A percentile compares a stretch with the other conserved stretches of the same genome.
phyloP scores from a whole-genome alignment of 192 early-diverging fungal genomes.

The Chytriomyces sp. region DNA sequence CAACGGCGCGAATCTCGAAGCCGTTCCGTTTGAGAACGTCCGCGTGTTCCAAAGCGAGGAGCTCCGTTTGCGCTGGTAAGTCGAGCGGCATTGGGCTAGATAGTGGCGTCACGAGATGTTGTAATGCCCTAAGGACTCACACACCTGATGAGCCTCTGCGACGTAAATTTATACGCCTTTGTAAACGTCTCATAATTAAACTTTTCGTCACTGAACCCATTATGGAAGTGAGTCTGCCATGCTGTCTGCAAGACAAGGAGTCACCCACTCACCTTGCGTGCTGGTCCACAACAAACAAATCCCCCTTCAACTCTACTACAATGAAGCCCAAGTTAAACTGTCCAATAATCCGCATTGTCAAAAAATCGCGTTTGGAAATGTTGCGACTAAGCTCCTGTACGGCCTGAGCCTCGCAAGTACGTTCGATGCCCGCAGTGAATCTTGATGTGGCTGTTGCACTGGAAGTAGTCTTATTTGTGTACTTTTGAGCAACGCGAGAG shows the following conservation, averaged over 20 bases:
- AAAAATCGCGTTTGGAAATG: constrained; percentile 81
- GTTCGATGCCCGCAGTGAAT: constrained; percentile 9
- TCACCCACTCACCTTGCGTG: constrained; percentile 71
- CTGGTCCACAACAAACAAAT: constrained; percentile 96
- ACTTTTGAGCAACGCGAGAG: background rate
- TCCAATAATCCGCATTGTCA: constrained; percentile 81
- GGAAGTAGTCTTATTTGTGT: background rate
- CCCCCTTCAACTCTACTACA: constrained; percentile 62
- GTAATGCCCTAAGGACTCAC: constrained; percentile 12
- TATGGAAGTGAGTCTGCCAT: constrained; percentile 10
- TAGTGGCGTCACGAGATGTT: background rate
- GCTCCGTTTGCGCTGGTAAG: constrained; percentile 78
- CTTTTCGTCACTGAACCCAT: constrained; percentile 79
- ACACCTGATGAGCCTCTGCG: constrained; percentile 59
- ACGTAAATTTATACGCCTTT: constrained; percentile 32
- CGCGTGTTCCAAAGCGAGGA: constrained; percentile 72
- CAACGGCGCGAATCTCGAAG: constrained; percentile 72
- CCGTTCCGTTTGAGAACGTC: constrained; percentile 79
- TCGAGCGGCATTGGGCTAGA: constrained; percentile 67
- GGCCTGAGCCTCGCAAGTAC: background rate
- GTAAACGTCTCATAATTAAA: constrained; percentile 89
- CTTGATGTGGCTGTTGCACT: too few species aligned
- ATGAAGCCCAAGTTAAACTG: constrained; percentile 99
- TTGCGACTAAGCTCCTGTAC: constrained; percentile 32
- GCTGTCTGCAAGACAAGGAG: background rate